Evolutionary conservation across 208 protist genomes (phyloP).

Genomic region (Leptomonas seymouri): DNA sequence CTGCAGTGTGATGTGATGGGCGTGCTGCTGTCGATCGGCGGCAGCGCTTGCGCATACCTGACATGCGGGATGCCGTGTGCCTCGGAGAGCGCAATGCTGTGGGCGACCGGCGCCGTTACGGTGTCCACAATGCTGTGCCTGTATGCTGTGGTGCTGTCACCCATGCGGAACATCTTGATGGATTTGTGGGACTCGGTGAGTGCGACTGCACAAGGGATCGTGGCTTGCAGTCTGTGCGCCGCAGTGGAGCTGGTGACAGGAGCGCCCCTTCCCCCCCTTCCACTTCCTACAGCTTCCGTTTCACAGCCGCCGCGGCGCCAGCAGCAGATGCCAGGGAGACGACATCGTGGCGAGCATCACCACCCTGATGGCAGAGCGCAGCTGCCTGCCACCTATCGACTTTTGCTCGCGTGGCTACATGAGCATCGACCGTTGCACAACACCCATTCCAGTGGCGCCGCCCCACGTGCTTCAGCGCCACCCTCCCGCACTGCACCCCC

Average conservation of each 20-base stretch:
- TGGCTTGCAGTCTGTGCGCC: constrained; percentile 1
- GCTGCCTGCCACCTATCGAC: background rate
- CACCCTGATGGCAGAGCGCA: background rate
- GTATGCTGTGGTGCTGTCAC: constrained; percentile 35
- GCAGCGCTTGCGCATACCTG: constrained; percentile 55
- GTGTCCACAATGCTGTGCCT: constrained; percentile 27
- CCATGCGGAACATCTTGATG: constrained; percentile 25
- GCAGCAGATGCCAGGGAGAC: background rate
- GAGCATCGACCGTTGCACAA: background rate
- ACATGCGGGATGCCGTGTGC: constrained; percentile 43
- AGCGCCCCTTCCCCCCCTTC: constrained; percentile 3
- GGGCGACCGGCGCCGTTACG: constrained; percentile 13
- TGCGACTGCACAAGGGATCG: constrained; percentile 3
- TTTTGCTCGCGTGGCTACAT: background rate
- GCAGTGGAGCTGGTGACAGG: constrained; percentile 14
- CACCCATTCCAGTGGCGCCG: too few relatives aligned
- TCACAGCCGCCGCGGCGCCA: background rate
- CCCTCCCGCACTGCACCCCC: background rate
- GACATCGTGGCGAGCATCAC: background rate
- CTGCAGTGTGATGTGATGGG: constrained; percentile 63
- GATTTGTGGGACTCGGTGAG: background rate
- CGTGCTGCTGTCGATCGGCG: constrained; percentile 45
- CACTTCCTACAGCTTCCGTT: background rate
- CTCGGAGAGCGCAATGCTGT: background rate
- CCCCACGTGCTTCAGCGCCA: too few relatives aligned